These are phyloP conservation scores for Ganoderma leucocontextum DNA, from an alignment of 1,284 basidiomycete genomes.

Conservation along the genomic window DNA sequence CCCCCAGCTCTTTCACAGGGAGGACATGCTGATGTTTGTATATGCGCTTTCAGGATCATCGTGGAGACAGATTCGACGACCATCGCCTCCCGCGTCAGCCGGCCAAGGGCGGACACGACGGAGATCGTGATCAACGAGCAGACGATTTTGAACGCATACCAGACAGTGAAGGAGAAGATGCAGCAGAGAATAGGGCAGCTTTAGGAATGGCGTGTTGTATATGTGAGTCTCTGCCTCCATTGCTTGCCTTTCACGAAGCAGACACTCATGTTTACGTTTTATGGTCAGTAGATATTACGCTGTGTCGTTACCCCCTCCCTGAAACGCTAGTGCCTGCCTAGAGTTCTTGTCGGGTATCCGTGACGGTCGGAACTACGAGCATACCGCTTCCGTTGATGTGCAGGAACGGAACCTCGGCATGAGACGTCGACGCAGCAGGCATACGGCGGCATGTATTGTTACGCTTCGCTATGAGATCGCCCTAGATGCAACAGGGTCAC, in stretches of 20 bases:
- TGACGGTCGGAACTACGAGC: background rate
- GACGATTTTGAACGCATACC: slow-evolving; percentile 91
- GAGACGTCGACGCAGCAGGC: background rate
- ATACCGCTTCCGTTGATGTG: background rate
- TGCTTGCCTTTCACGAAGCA: background rate
- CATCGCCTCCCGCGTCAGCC: slow-evolving; percentile 93
- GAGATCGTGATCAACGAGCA: slow-evolving; percentile 99
- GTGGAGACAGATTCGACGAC: slow-evolving; percentile 96
- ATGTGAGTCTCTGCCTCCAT: slow-evolving; percentile 15
- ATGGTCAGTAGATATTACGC: background rate
- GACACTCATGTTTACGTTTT: background rate
- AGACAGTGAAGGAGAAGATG: slow-evolving; percentile 87
- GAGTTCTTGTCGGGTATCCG: background rate
- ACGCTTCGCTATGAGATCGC: background rate
- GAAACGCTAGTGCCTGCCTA: background rate
- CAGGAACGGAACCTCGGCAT: background rate
- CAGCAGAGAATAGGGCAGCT: slow-evolving; percentile 68
- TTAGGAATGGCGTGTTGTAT: slow-evolving; percentile 38
- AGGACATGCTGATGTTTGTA: background rate
- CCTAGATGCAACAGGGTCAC: background rate
- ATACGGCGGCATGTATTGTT: too few relatives aligned
- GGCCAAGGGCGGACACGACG: slow-evolving; percentile 91
- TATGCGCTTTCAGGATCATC: slow-evolving; percentile 74
- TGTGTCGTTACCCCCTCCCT: background rate
- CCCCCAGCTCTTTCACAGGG: background rate